Conservation (phyloP, 2,329 filamentous ascomycete species). For the Hymenoscyphus repandus region DNA sequence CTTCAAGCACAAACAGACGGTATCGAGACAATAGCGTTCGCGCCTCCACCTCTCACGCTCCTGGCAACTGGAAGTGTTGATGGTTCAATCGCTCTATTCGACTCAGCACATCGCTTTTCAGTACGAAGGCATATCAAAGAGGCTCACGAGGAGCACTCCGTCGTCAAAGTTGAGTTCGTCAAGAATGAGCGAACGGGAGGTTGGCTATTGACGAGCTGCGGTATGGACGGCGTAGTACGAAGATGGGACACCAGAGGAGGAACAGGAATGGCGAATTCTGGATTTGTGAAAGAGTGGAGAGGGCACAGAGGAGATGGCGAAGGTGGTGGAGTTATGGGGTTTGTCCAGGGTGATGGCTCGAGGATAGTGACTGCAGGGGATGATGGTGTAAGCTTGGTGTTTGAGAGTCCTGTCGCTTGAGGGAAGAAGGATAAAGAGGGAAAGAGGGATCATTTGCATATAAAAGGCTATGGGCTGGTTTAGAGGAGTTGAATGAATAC, state of each 20-base stretch:
- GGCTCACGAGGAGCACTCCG: constrained; percentile 81
- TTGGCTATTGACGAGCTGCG: constrained; percentile 79
- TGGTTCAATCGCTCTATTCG: constrained; percentile 78
- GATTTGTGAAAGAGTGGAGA: constrained; percentile 80
- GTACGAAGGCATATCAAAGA: constrained; percentile 76
- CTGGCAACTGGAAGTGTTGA: constrained; percentile 65
- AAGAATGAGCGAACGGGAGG: constrained; percentile 41
- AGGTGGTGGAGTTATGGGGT: constrained; percentile 83
- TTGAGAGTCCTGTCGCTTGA: constrained; percentile 41
- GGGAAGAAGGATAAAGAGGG: neutral
- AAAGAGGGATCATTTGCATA: neutral
- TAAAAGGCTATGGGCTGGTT: neutral
- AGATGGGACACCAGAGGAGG: constrained; percentile 78
- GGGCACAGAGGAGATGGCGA: constrained; percentile 82
- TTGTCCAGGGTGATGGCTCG: constrained; percentile 77
- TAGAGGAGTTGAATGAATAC: neutral
- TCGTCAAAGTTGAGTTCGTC: constrained; percentile 91
- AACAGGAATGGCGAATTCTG: constrained; percentile 60
- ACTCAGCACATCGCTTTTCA: constrained; percentile 79
- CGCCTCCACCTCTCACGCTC: constrained; percentile 46
- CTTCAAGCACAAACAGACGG: constrained; percentile 74
- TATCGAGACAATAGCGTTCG: constrained; percentile 72
- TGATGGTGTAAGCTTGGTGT: constrained; percentile 67
- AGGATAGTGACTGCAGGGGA: constrained; percentile 86
- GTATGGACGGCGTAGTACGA: constrained; percentile 86